Base-by-base conservation (phyloP, 129 eudicot species). In the Erigeron canadensis region DNA sequence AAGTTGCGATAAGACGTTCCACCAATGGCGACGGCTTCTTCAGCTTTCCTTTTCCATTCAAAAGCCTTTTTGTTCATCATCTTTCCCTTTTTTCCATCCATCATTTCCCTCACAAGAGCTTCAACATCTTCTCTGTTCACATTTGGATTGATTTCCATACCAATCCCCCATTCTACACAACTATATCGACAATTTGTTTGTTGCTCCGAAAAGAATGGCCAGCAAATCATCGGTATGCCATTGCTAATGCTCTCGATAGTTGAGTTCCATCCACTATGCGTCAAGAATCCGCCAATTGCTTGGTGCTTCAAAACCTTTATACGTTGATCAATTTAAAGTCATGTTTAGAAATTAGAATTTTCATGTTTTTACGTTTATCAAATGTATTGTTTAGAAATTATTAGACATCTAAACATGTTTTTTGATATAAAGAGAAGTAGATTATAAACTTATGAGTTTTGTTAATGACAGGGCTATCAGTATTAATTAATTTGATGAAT, bases 1-100 rank as follows among this genome's bases (percentile, higher is more conserved):
- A 84, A 72, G 13, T 80, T 79, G 69, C 43, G 9, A 16, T 16
- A 12, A 16, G 89, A 84, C n/a, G 77, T 58, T 1, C 89, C 90
- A 10, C 72, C 77, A n/a, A 18, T 46, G 5, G 16, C 57, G 37
- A 76, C 67, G 1, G 88, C 86, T 63, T 57, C 81, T 46, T 78
- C 79, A 0, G 83, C 84, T 48, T 75, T 76, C 59, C 54, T 66
- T 74, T 81, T 83, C 92, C 83, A 86, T 37, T 79, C 84, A 79
- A 57, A 1, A 0, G 76, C 81, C 53, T 67, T 81, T 62, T 5
- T 17, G 73, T 46, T 79, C 83, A 84, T 77, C 50, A 57, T 62
- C 76, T 75, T 69, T 28, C 86, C 88, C 72, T 83, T 79, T 2
- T 75, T 82, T 4, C 86, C 92, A 45, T 83, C 91, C 84, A 82